These are phyloP conservation scores for Saccharomycopsis sp. DNA, from an alignment of 805 yeast genomes.

Conservation along the genomic window DNA sequence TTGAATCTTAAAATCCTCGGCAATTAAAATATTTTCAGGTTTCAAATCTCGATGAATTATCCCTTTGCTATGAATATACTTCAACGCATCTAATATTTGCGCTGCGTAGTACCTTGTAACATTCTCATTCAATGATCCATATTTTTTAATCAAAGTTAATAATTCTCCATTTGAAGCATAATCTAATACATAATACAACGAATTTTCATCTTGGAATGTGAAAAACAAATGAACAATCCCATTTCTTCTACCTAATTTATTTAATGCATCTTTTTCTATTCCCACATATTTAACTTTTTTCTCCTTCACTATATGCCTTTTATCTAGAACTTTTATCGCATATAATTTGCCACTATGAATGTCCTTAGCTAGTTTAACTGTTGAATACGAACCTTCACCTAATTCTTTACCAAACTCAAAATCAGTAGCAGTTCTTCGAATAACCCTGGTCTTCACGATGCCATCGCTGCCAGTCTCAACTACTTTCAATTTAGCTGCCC, in stretches of 20 bases:
- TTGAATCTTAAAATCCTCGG: slow-evolving; percentile 51
- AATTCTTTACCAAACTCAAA: slow-evolving; percentile 82
- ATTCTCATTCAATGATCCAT: slow-evolving; percentile 66
- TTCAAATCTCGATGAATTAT: slow-evolving; percentile 76
- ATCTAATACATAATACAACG: slow-evolving; percentile 68
- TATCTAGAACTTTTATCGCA: slow-evolving; percentile 72
- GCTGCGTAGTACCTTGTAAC: slow-evolving; percentile 63
- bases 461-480: slow-evolving; percentile 13
- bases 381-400: slow-evolving; percentile 96
- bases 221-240: slow-evolving; percentile 66
- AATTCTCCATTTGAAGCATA: slow-evolving; percentile 79
- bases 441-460: slow-evolving; percentile 4
- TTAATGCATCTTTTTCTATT: slow-evolving; percentile 74
- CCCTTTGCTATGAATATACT: slow-evolving; percentile 67
- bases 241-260: slow-evolving; percentile 50
- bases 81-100: slow-evolving; percentile 67
- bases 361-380: slow-evolving; percentile 83
- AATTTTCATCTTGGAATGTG: slow-evolving; percentile 73
- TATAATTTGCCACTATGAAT: slow-evolving; percentile 65
- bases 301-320: slow-evolving; percentile 71
- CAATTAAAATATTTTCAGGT: slow-evolving; percentile 73
- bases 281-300: slow-evolving; percentile 81
- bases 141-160: slow-evolving; percentile 55
- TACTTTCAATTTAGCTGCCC: slow-evolving; percentile 21
- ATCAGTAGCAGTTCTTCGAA: slow-evolving; percentile 34